Evolutionary conservation across 306 rosid species (phyloP), one percentile per base, ranked within the genome.

Genomic region (Vicia villosa): DNA sequence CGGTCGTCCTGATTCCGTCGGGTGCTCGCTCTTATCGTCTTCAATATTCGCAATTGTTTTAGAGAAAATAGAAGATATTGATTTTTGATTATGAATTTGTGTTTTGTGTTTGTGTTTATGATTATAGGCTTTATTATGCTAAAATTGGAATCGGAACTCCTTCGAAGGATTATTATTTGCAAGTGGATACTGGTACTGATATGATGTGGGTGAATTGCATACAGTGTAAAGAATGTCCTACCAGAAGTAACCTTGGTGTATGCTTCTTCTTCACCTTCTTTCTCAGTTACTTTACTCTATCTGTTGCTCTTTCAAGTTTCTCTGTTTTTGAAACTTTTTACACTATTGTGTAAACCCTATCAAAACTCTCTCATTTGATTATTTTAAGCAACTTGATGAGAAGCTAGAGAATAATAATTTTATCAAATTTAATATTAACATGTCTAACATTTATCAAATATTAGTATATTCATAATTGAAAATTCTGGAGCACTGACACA

Each of bases 131-230:
- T 69, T 94, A 94, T 81, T 94, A 88, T 76, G 99, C 99, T 13
- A 87, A 83, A 86, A 94, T 94, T 74, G 96, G 96, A 74, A 94
- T 94, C 77, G 99, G 99, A 74, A 91, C 96, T 54, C 99, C 99
- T 68, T 43, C 92, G 1, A 86, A 83, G 86, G 83, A 88, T 72
- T 94, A 91, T 66, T 94, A 94, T 80, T 86, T 91, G 13, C 99
- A 94, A 65, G 99, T 94, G 10, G 99, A 94, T 68, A 94, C 99
- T 8, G 97, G 99, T 62, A 94, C 91, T 76, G 99, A 94, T 69
- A 88, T 94, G 59, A 91, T 94, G 96, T 94, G 97, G 99, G 91
- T 94, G 45, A 91, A 94, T 74, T 91, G 99, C 77, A 91, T 86
- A 34, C 96, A 94, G 72, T 94, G 99, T 83, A 81, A 19, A 60